Conservation (phyloP, 2,329 filamentous ascomycete genomes). For the Sordariomycetes sp. region DNA sequence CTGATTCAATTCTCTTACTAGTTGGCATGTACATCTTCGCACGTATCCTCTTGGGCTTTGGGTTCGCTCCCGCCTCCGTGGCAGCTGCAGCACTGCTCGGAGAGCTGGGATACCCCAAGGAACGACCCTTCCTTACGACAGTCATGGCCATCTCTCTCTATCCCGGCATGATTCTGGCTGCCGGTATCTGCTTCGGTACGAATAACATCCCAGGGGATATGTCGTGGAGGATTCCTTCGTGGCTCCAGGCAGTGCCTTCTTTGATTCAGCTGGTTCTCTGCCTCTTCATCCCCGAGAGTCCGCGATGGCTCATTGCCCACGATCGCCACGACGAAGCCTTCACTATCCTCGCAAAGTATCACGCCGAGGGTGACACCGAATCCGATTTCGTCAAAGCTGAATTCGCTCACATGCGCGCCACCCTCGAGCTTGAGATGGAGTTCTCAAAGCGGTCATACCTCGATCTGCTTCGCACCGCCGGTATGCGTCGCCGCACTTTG, state of each 20-base stretch:
- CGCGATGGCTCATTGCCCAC: constrained; percentile 42
- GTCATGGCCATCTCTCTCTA: constrained; percentile 48
- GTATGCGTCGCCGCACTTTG: constrained; percentile 14
- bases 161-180: constrained; percentile 38
- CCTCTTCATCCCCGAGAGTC: constrained; percentile 48
- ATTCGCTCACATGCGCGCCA: constrained; percentile 32
- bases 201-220: constrained; percentile 25
- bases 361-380: constrained; percentile 37
- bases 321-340: constrained; percentile 32
- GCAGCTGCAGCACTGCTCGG: constrained; percentile 48
- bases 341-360: constrained; percentile 43
- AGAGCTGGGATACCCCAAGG: constrained; percentile 51
- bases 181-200: constrained; percentile 40
- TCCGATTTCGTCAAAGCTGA: constrained; percentile 41
- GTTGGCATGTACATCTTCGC: constrained; percentile 47
- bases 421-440: constrained; percentile 26
- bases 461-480: constrained; percentile 11
- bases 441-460: neutral
- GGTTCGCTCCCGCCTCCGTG: constrained; percentile 49
- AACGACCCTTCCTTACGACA: constrained; percentile 47
- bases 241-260: constrained; percentile 34
- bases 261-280: constrained; percentile 33
- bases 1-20: constrained; percentile 10
- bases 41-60: constrained; percentile 46
- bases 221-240: constrained; percentile 34